phyloP scores from a whole-genome alignment of 2,329 filamentous ascomycete species.

The Tympanopsis confertula region DNA sequence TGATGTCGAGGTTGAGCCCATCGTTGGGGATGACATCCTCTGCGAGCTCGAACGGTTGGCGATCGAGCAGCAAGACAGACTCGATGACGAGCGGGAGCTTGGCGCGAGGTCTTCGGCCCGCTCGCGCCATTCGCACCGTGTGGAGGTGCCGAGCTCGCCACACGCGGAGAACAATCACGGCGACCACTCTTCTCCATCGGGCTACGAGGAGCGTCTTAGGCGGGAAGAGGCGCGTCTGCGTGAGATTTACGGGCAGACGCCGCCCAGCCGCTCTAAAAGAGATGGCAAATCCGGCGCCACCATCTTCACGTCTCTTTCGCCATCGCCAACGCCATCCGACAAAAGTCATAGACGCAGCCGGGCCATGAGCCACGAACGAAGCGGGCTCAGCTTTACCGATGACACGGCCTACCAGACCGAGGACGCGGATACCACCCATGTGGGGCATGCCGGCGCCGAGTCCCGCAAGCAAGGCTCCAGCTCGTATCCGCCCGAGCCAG shows the following conservation, averaged over 20 bases:
- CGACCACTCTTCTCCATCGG: slow-evolving; percentile 5
- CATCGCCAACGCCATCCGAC: slow-evolving; percentile 4
- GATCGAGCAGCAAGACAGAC: slow-evolving; percentile 27
- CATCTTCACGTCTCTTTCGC: slow-evolving; percentile 4
- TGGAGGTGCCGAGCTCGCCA: background rate
- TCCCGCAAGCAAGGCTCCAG: slow-evolving; percentile 14
- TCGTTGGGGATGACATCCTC: slow-evolving; percentile 46
- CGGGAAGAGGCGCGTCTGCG: slow-evolving; percentile 37
- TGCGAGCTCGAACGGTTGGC: slow-evolving; percentile 47
- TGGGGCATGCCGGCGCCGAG: too few species aligned
- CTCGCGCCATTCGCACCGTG: slow-evolving; percentile 16
- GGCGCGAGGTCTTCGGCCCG: slow-evolving; percentile 16
- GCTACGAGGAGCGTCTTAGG: slow-evolving; percentile 20
- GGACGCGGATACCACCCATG: too few species aligned
- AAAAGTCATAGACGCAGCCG: background rate
- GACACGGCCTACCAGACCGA: too few species aligned
- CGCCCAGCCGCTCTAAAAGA: slow-evolving; percentile 2
- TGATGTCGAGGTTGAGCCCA: slow-evolving; percentile 79
- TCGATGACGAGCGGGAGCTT: slow-evolving; percentile 15
- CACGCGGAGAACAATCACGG: background rate
- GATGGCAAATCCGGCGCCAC: slow-evolving; percentile 5
- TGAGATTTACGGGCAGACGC: slow-evolving; percentile 37
- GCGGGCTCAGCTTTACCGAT: background rate
- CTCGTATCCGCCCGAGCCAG: slow-evolving; percentile 17
- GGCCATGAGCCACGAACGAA: background rate